Conservation (phyloP, 805 yeast species). For the Hemisphaericaspora nanyangensis region DNA sequence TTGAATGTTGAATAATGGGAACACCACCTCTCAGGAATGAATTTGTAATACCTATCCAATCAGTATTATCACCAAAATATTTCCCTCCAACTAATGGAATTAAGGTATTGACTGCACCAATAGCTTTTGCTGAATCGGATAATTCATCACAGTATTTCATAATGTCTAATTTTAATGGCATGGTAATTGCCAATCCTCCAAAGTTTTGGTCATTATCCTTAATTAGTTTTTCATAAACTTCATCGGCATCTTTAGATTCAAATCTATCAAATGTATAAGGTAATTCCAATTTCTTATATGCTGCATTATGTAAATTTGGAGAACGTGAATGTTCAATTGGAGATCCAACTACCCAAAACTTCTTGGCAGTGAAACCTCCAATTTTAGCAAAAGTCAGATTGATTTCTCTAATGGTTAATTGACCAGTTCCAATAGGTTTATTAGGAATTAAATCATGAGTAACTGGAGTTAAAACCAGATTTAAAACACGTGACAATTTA, state of each 20-base stretch:
- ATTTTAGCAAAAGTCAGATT: slow-evolving; percentile 52
- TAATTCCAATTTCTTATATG: slow-evolving; percentile 68
- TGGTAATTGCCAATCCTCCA: slow-evolving; percentile 95
- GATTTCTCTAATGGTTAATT: slow-evolving; percentile 62
- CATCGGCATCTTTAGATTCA: slow-evolving; percentile 62
- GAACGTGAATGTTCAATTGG: slow-evolving; percentile 88
- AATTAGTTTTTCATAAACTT: slow-evolving; percentile 52
- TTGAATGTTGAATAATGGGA: slow-evolving; percentile 33
- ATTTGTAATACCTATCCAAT: slow-evolving; percentile 83
- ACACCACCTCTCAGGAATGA: slow-evolving; percentile 65
- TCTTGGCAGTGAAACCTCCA: slow-evolving; percentile 58
- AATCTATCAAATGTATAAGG: slow-evolving; percentile 67
- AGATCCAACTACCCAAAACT: slow-evolving; percentile 71
- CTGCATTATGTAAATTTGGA: slow-evolving; percentile 81
- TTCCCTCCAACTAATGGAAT: slow-evolving; percentile 45
- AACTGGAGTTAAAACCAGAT: slow-evolving; percentile 76
- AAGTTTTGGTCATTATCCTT: slow-evolving; percentile 42
- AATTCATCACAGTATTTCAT: slow-evolving; percentile 62
- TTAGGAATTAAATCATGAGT: slow-evolving; percentile 66
- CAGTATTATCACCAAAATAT: slow-evolving; percentile 86
- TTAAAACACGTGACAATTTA: slow-evolving; percentile 73
- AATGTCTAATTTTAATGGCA: slow-evolving; percentile 85
- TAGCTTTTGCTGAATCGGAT: slow-evolving; percentile 70
- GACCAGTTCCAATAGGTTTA: slow-evolving; percentile 64
- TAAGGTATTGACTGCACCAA: slow-evolving; percentile 94